phyloP scores from a whole-genome alignment of 345 rosid genomes.

The Acer negundo region DNA sequence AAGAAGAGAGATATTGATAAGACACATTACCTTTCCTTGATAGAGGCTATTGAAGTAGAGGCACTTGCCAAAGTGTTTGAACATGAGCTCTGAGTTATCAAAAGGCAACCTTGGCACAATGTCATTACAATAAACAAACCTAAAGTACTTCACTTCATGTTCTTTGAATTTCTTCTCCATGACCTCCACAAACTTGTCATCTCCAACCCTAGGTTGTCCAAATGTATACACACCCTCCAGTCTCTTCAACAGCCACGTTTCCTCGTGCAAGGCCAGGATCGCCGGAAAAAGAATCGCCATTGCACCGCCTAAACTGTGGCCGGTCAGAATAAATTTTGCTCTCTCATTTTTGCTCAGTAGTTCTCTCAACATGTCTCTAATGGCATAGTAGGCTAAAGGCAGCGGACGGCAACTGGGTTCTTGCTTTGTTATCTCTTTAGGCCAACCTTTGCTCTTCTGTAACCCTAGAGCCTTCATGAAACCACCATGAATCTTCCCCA shows the following conservation, averaged over 20 bases:
- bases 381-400: constrained; percentile 59
- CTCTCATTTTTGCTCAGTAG: constrained; percentile 30
- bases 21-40: constrained; percentile 34
- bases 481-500: constrained; percentile 75
- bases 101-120: constrained; percentile 75
- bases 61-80: constrained; percentile 76
- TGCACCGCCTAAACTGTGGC: constrained; percentile 83
- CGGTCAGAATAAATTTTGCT: constrained; percentile 52
- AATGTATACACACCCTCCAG: constrained; percentile 65
- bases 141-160: constrained; percentile 39
- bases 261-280: constrained; percentile 50
- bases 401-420: constrained; percentile 25
- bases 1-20: not conserved
- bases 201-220: constrained; percentile 86
- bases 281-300: constrained; percentile 68
- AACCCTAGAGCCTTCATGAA: constrained; percentile 80
- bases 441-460: constrained; percentile 62
- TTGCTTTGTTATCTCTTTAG: constrained; percentile 31
- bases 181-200: constrained; percentile 48
- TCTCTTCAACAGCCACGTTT: constrained; percentile 50
- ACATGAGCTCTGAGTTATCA: constrained; percentile 59
- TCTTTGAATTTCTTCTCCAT: constrained; percentile 50
- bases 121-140: constrained; percentile 71
- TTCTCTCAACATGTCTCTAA: constrained; percentile 50
- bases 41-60: constrained; percentile 50